Conservation (phyloP, 75 land plant genomes). For the Adiantum capillusveneris region DNA sequence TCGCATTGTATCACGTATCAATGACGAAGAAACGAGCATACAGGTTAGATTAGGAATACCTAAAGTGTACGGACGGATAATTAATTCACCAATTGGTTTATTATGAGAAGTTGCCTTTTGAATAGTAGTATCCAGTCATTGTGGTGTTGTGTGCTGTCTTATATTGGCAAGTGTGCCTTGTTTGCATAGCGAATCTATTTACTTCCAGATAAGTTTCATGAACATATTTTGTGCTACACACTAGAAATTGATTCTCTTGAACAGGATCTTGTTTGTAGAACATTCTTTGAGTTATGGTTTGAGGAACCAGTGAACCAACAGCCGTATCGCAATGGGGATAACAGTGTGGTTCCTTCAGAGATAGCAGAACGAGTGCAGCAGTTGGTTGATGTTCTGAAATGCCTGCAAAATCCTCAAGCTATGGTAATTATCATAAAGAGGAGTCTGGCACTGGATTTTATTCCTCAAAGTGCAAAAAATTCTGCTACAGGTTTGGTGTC, state of each 20-base stretch:
- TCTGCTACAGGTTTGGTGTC: constrained; percentile 53
- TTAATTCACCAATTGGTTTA: no score
- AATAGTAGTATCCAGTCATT: not conserved
- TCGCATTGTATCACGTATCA: constrained; percentile 89
- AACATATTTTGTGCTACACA: no score
- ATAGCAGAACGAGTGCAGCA: constrained; percentile 85
- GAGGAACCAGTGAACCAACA: constrained; percentile 58
- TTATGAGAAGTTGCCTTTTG: not conserved
- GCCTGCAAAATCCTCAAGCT: constrained; percentile 62
- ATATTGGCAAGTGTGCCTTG: no score
- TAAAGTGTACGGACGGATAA: no score
- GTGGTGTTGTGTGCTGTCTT: no score
- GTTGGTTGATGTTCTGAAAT: constrained; percentile 81
- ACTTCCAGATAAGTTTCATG: no score
- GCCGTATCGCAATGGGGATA: constrained; percentile 47
- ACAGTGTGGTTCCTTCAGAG: constrained; percentile 71
- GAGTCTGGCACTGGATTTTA: constrained; percentile 81
- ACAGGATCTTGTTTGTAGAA: constrained; percentile 97
- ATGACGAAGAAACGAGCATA: constrained; percentile 96
- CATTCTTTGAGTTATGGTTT: constrained; percentile 99
- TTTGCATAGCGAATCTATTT: no score
- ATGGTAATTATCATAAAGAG: constrained; percentile 83
- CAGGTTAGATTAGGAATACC: constrained; percentile 42
- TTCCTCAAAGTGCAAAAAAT: constrained; percentile 77
- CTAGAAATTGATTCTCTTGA: constrained; percentile 7